These are phyloP conservation scores for Chaetomidium leptoderma DNA, from an alignment of 495 filamentous ascomycete species.

Conservation along the genomic window DNA sequence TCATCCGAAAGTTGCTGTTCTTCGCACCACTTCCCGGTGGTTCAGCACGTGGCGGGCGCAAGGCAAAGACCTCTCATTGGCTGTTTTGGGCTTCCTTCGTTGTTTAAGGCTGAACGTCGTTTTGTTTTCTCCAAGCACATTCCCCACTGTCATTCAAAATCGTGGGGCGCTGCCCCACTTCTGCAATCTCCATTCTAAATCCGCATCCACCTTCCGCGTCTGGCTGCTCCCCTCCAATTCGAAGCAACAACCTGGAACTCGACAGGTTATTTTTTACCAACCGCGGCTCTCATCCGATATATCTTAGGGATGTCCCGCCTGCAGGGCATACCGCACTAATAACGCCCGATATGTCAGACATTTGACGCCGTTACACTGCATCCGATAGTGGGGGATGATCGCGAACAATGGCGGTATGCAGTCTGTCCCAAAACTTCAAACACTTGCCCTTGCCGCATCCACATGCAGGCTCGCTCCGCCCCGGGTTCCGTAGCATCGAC, in stretches of 20 bases:
- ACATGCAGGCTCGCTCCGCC: constrained; percentile 12
- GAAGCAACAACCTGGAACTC: too few species aligned
- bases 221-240: too few species aligned
- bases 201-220: neutral
- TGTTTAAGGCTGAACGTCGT: too few species aligned
- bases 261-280: too few species aligned
- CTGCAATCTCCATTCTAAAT: neutral
- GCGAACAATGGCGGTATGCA: neutral
- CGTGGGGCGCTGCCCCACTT: neutral
- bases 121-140: too few species aligned
- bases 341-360: neutral
- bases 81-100: too few species aligned
- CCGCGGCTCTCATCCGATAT: neutral
- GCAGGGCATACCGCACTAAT: neutral
- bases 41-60: too few species aligned
- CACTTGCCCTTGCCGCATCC: neutral
- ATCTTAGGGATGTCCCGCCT: neutral
- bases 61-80: too few species aligned
- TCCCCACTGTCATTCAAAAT: too few species aligned
- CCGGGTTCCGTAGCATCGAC: constrained; percentile 9
- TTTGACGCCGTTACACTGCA: neutral
- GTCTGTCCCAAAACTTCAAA: neutral
- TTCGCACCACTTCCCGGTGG: too few species aligned
- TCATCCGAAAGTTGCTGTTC: too few species aligned
- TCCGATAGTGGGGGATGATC: neutral